A percentile compares a stretch with the other conserved stretches of the same genome.
These are phyloP conservation scores for Phoma sp. DNA, from an alignment of 2,329 filamentous ascomycete species.

Conservation along the genomic window DNA sequence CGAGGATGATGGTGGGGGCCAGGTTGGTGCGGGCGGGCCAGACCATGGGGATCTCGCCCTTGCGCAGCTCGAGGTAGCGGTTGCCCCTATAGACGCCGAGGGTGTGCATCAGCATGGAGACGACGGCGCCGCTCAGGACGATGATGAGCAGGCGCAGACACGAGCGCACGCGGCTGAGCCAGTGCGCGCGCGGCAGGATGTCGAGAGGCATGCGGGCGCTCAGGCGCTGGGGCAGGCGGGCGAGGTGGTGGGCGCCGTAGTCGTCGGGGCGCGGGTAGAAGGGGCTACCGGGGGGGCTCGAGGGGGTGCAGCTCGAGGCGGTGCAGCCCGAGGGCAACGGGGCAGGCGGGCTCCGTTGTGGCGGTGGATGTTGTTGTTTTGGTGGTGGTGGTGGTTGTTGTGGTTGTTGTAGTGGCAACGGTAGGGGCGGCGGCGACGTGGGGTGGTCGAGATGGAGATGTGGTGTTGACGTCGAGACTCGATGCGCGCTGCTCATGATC, in stretches of 20 bases:
- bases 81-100: conserved; percentile 46
- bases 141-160: conserved; percentile 47
- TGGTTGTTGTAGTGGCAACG: too few species aligned
- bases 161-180: conserved; percentile 46
- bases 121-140: conserved; percentile 45
- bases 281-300: conserved; percentile 25
- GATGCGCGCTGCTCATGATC: conserved; percentile 16
- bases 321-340: background rate
- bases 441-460: background rate
- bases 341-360: background rate
- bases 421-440: background rate
- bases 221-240: conserved; percentile 25
- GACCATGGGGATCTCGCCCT: conserved; percentile 47
- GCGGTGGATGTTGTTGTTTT: too few species aligned
- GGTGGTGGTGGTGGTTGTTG: too few species aligned
- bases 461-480: conserved; percentile 1
- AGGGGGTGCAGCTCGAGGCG: conserved; percentile 20
- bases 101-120: conserved; percentile 45
- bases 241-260: conserved; percentile 24
- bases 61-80: conserved; percentile 44
- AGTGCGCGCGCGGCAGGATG: conserved; percentile 38
- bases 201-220: conserved; percentile 40
- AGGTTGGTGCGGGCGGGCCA: conserved; percentile 48
- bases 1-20: conserved; percentile 44
- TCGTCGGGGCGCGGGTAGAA: conserved; percentile 26